Base-by-base conservation (phyloP, 129 eudicot species). In the Lonicera japonica region DNA sequence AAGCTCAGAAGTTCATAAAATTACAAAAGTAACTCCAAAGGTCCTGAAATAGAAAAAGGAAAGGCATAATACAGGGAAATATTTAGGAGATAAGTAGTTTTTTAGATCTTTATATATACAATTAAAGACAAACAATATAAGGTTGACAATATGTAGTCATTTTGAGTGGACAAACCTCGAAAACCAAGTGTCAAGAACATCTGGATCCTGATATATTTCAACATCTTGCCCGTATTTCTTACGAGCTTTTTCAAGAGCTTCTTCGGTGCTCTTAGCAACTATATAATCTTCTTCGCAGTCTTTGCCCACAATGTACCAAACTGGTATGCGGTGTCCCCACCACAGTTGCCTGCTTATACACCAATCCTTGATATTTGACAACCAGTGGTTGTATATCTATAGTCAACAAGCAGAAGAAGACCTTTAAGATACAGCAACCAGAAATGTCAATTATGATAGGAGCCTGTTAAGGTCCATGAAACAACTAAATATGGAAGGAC, bases 241-340 rank as follows among this genome's bases (percentile, higher is more conserved):
- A 50, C 71, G 87, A 66, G 99, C 96, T 79, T 75, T 81, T 21
- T 46, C 68, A 58, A 82, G 71, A 67, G 99, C 99, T 77, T 88
- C 99, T 59, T 88, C 92, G 1, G 65, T 38, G 69, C 68, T 80
- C 69, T 75, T 73, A 69, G 95, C 95, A 82, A 88, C 99, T 64
- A 94, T 79, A 67, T 82, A 94, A 24, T 88, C 96, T 60, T 88
- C 95, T 67, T 94, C 99, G 76, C 73, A 70, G 50, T 88, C 95
- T 77, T 79, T 85, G 23, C 96, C 95, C 40, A 65, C 95, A 48
- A 94, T 75, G 68, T 94, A 94, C 99, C 99, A 94, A 50, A 88
- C 99, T 47, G 99, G 99, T 72, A 94, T 88, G 47, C 96, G 92
- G 75, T 94, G 99, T 55, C 99, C 99, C 99, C 99, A 94, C 99